Percentiles rank a stretch among this genome's conserved stretches.
Evolutionary conservation across 2,329 filamentous ascomycete species (phyloP).

Genomic region (Diaporthe vexans): DNA sequence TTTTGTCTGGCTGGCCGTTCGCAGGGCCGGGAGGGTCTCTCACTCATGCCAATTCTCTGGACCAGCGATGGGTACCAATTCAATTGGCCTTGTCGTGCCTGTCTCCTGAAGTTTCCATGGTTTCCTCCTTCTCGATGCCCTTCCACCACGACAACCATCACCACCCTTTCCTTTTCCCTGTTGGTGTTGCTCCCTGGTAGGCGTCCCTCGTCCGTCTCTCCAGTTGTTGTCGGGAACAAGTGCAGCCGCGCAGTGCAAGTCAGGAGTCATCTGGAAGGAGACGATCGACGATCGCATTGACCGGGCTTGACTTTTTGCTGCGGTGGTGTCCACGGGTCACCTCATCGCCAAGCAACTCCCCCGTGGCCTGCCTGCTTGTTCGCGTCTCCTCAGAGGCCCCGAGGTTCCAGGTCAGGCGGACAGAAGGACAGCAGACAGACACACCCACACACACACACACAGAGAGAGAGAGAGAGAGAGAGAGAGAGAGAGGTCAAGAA

Average conservation of each 20-base stretch:
- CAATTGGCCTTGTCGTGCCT: slow-evolving; percentile 27
- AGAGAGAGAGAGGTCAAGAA: neutral
- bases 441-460: no score
- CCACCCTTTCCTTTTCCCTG: slow-evolving; percentile 26
- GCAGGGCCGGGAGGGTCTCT: slow-evolving; percentile 28
- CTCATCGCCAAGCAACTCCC: slow-evolving; percentile 31
- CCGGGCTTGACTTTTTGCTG: slow-evolving; percentile 29
- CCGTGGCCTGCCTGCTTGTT: slow-evolving; percentile 27
- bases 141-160: slow-evolving; percentile 26
- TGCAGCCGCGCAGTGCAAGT: slow-evolving; percentile 21
- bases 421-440: slow-evolving; percentile 1
- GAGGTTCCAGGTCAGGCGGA: slow-evolving; percentile 23
- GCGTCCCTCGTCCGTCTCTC: slow-evolving; percentile 20
- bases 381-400: slow-evolving; percentile 23
- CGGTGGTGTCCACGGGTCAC: slow-evolving; percentile 30
- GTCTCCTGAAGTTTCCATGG: slow-evolving; percentile 25
- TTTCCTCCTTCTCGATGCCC: slow-evolving; percentile 24
- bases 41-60: slow-evolving; percentile 33
- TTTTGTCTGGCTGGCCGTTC: slow-evolving; percentile 23
- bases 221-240: slow-evolving; percentile 23
- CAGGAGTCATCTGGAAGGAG: slow-evolving; percentile 31
- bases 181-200: slow-evolving; percentile 30
- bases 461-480: no score
- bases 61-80: slow-evolving; percentile 30
- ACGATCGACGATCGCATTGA: slow-evolving; percentile 31